Evolutionary conservation across 805 yeast genomes (phyloP).

Genomic region (Yamadazyma philogaea): DNA sequence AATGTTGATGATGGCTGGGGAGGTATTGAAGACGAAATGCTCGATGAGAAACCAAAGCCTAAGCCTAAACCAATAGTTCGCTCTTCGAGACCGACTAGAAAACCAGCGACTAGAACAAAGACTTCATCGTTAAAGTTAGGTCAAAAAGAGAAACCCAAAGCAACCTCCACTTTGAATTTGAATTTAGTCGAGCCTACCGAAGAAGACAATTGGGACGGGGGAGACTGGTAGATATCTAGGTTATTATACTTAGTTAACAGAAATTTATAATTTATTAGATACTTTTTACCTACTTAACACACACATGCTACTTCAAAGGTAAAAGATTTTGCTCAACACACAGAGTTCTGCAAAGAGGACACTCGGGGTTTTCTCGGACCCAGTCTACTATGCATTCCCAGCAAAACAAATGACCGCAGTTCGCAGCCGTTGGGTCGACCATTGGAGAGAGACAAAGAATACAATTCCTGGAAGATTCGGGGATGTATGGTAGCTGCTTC

Average conservation of each 20-base stretch:
- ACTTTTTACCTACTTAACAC: background rate
- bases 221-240: slow-evolving; percentile 19
- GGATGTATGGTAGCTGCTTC: slow-evolving; percentile 59
- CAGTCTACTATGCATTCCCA: slow-evolving; percentile 90
- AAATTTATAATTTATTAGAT: background rate
- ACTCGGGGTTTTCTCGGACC: slow-evolving; percentile 83
- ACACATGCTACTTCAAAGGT: slow-evolving; percentile 41
- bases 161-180: slow-evolving; percentile 27
- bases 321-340: slow-evolving; percentile 61
- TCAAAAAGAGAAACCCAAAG: slow-evolving; percentile 16
- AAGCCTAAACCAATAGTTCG: slow-evolving; percentile 1
- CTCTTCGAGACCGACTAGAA: slow-evolving; percentile 1
- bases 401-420: slow-evolving; percentile 92
- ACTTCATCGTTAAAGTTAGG: slow-evolving; percentile 24
- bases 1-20: slow-evolving; percentile 31
- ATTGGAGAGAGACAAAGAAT: slow-evolving; percentile 79
- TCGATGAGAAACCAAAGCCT: slow-evolving; percentile 6
- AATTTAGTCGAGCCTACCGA: slow-evolving; percentile 24
- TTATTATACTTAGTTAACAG: background rate
- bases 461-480: slow-evolving; percentile 69
- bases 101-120: slow-evolving; percentile 8
- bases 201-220: slow-evolving; percentile 32
- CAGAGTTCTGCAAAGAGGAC: slow-evolving; percentile 84
- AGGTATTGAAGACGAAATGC: slow-evolving; percentile 5
- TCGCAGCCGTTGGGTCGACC: slow-evolving; percentile 79